A percentile compares a stretch with the other conserved stretches of the same genome.
phyloP scores from a whole-genome alignment of 495 filamentous ascomycete genomes.

The Penicillium maclennaniae region DNA sequence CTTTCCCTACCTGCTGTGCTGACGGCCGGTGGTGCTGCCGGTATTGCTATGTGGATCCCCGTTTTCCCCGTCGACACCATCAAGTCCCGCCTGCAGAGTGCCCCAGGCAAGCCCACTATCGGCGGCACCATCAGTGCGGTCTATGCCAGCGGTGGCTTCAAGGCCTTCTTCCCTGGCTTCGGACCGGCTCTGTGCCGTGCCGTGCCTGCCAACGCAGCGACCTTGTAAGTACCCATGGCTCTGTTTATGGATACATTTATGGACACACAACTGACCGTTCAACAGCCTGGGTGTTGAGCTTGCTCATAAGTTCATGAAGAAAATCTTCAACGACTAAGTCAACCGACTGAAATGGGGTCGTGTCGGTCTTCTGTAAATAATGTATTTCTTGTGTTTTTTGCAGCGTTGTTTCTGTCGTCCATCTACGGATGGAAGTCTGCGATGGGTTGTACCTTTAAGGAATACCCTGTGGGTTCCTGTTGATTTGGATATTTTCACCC shows the following conservation, averaged over 20 bases:
- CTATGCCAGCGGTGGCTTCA: constrained; percentile 74
- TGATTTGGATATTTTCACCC: constrained; percentile 5
- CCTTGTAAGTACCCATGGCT: constrained; percentile 40
- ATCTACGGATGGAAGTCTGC: constrained; percentile 2
- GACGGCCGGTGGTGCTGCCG: constrained; percentile 81
- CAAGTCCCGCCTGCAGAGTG: constrained; percentile 90
- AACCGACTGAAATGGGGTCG: constrained; percentile 20
- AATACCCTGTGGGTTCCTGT: not conserved
- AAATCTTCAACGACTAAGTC: constrained; percentile 54
- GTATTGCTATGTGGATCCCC: constrained; percentile 98
- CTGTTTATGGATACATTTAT: not conserved
- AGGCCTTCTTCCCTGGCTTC: constrained; percentile 97
- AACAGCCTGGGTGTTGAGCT: constrained; percentile 67
- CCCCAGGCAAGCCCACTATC: constrained; percentile 81
- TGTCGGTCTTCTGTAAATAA: constrained; percentile 16
- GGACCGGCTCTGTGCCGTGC: constrained; percentile 89
- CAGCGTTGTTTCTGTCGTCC: constrained; percentile 10
- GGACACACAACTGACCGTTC: constrained; percentile 23
- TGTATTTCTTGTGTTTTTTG: constrained; percentile 5
- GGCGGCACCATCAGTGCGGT: constrained; percentile 72
- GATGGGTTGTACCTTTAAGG: not conserved
- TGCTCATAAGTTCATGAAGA: constrained; percentile 78
- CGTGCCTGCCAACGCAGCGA: constrained; percentile 88
- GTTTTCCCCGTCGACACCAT: constrained; percentile 98
- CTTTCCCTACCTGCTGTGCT: constrained; percentile 80